Evolutionary conservation across 148 eudicot species (phyloP), one percentile per base, ranked within the genome.

Genomic region (Persicaria tinctoria): DNA sequence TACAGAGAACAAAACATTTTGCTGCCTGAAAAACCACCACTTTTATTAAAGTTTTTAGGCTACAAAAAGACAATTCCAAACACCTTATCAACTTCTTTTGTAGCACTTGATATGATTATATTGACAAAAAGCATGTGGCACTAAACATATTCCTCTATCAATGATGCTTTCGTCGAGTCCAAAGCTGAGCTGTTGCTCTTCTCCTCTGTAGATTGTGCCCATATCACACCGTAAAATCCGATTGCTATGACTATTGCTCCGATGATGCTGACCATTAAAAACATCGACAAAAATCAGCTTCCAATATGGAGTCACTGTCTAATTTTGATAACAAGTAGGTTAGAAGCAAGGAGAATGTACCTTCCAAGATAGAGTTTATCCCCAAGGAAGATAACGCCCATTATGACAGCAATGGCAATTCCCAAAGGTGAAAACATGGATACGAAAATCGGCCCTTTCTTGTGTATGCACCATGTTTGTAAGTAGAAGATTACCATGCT

Each of bases 361-460:
- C 76, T 78, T 70, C 83, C 86, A 78, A 63, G 56, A 70, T 78
- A 66, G 45, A 83, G 83, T 6, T 72, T 70, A 23, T 78, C 84
- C 1, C 86, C 86, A 70, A 86, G 80, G 73, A 84, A 82, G 57
- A 84, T 32, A 62, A 77, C 84, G 32, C 89, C 83, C 18, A 84
- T 27, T 32, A 82, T 18, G 8, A 81, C 82, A 80, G 89, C 84
- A 80, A 84, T 77, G 49, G 81, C 85, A 47, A 86, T 79, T 44
- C 85, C 74, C 18, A 86, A 1, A 6, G 89, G 89, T 76, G 84
- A 84, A 70, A 86, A 86, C 82, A 86, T 77, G 47, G 89, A 74
- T 46, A 82, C 87, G 68, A 84, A 86, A 41, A 86, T 82, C 2
- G 89, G 89, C 3, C 87, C 89, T 79, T 77, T 82, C 80, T 68